Evolutionary conservation across 441 rosid genomes (phyloP).

Genomic region (Jatropha multifida): DNA sequence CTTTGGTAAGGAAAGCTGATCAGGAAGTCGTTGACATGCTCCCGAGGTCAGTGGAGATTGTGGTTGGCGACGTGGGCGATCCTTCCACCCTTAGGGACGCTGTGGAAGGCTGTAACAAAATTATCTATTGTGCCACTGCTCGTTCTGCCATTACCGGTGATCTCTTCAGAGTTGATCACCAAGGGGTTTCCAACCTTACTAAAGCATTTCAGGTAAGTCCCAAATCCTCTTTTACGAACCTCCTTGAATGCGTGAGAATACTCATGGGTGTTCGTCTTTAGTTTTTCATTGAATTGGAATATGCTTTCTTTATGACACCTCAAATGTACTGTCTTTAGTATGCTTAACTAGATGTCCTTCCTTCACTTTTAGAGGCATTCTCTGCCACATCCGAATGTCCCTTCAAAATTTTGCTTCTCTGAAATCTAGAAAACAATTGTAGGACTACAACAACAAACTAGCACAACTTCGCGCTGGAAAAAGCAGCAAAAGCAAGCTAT

Average conservation of each 20-base stretch:
- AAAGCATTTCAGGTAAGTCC: conserved; percentile 76
- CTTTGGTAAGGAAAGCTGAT: conserved; percentile 76
- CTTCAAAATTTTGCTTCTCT: too few species aligned
- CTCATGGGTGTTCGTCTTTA: not conserved
- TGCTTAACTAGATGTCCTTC: not conserved
- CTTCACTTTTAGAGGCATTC: not conserved
- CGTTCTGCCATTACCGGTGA: conserved; percentile 87
- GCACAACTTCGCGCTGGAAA: conserved; percentile 89
- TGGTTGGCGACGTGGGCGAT: conserved; percentile 91
- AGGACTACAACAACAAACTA: conserved; percentile 83
- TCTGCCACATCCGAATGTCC: not conserved
- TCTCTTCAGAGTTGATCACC: conserved; percentile 86
- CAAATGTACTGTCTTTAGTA: not conserved
- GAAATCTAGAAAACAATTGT: conserved; percentile 7
- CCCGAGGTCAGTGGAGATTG: conserved; percentile 87
- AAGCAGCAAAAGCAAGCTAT: conserved; percentile 97
- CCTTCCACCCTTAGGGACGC: conserved; percentile 67
- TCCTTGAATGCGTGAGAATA: not conserved
- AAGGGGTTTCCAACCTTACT: conserved; percentile 85
- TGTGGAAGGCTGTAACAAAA: conserved; percentile 83
- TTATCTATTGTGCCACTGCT: conserved; percentile 95
- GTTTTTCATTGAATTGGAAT: not conserved
- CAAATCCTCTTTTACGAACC: not conserved
- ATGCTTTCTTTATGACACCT: not conserved
- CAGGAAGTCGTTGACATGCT: conserved; percentile 69